These are phyloP conservation scores for Lentinus brumalis DNA, from an alignment of 768 basidiomycete species.

Conservation along the genomic window DNA sequence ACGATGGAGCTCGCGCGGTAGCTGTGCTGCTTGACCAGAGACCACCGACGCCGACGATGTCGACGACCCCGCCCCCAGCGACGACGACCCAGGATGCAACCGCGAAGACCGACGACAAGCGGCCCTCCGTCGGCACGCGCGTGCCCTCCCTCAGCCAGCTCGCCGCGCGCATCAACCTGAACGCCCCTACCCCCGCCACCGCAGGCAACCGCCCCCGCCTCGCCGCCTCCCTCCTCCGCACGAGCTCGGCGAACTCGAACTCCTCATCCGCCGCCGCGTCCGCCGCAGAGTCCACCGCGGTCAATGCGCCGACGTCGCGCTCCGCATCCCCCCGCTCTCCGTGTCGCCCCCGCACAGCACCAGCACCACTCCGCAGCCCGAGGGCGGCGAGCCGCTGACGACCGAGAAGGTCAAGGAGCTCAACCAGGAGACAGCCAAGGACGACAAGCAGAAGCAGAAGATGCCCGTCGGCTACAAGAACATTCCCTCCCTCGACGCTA, in stretches of 20 bases:
- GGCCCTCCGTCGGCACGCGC: conserved; percentile 39
- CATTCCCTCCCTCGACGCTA: conserved; percentile 82
- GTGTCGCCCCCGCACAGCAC: conserved; percentile 51
- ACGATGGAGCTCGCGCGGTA: not conserved
- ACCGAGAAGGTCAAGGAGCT: conserved; percentile 66
- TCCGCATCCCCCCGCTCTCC: conserved; percentile 58
- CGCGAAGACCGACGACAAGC: conserved; percentile 43
- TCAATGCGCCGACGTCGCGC: conserved; percentile 67
- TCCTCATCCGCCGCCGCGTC: conserved; percentile 37
- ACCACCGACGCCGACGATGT: conserved; percentile 17
- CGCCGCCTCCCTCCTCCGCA: conserved; percentile 71
- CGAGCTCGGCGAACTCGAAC: conserved; percentile 53
- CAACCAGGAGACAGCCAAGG: conserved; percentile 50
- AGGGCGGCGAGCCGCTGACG: conserved; percentile 59
- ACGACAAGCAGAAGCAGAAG: conserved; percentile 41
- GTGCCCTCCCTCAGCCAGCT: conserved; percentile 81
- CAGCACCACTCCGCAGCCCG: conserved; percentile 39
- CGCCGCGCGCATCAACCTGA: conserved; percentile 71
- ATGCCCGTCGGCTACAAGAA: conserved; percentile 78
- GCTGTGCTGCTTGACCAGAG: not conserved
- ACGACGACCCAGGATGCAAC: conserved; percentile 27
- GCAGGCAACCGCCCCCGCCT: conserved; percentile 65
- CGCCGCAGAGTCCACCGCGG: conserved; percentile 61
- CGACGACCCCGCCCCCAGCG: conserved; percentile 21
- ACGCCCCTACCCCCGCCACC: conserved; percentile 31